Conservation (phyloP, 441 rosid species). For the Flueggea neowawraea region DNA sequence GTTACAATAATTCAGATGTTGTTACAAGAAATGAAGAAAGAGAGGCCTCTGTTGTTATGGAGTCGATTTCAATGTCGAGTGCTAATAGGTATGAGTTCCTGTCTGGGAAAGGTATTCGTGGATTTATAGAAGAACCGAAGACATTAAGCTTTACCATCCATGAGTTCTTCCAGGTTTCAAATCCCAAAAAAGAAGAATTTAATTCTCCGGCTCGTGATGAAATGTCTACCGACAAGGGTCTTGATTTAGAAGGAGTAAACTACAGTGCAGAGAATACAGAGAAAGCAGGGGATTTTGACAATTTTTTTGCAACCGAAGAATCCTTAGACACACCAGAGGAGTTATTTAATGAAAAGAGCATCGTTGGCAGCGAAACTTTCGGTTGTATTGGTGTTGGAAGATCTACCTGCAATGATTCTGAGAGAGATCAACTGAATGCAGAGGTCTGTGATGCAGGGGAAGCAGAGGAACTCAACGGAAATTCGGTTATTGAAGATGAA, state of each 20-base stretch:
- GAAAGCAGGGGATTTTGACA: too few relatives aligned
- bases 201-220: too few relatives aligned
- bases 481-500: slow-evolving; percentile 4
- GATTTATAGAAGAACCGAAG: slow-evolving; percentile 50
- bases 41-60: slow-evolving; percentile 21
- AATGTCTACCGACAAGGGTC: too few relatives aligned
- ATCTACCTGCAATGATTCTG: background rate
- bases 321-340: background rate
- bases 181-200: background rate
- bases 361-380: background rate
- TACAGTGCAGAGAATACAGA: too few relatives aligned
- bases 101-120: slow-evolving; percentile 28
- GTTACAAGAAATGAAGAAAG: slow-evolving; percentile 13
- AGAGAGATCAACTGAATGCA: slow-evolving; percentile 3
- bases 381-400: background rate
- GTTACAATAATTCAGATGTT: slow-evolving; percentile 11
- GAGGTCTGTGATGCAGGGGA: slow-evolving; percentile 15
- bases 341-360: background rate
- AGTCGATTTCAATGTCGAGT: slow-evolving; percentile 15
- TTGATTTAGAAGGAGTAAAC: too few relatives aligned
- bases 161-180: slow-evolving; percentile 12
- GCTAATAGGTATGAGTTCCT: slow-evolving; percentile 38
- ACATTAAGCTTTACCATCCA: slow-evolving; percentile 32
- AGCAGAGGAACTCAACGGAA: background rate
- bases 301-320: too few relatives aligned